Evolutionary conservation across 768 basidiomycete species (phyloP).

Genomic region (Boletus rufocinnamomeus): DNA sequence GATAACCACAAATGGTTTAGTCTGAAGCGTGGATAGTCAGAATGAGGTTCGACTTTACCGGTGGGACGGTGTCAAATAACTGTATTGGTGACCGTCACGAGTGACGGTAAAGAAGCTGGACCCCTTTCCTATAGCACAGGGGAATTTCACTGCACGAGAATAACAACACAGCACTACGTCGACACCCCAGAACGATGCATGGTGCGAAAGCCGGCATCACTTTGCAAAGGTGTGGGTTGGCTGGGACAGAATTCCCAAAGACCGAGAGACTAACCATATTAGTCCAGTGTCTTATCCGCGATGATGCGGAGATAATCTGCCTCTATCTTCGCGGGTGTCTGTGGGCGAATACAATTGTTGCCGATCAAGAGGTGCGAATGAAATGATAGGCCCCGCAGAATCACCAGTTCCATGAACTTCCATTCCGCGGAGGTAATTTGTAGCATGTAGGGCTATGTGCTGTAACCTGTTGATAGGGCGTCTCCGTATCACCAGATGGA

Average conservation of each 20-base stretch:
- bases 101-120: neutral
- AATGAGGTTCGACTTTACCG: constrained; percentile 5
- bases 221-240: neutral
- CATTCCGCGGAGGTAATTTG: constrained; percentile 21
- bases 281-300: constrained; percentile 1
- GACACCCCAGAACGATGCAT: neutral
- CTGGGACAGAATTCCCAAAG: neutral
- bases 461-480: constrained; percentile 1
- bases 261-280: constrained; percentile 17
- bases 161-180: neutral
- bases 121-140: neutral
- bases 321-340: constrained; percentile 18
- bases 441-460: neutral
- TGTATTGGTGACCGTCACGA: neutral
- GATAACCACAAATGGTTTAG: constrained; percentile 22
- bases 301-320: constrained; percentile 25
- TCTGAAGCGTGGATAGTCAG: constrained; percentile 3
- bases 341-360: neutral
- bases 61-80: neutral
- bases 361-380: constrained; percentile 15
- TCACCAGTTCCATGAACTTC: constrained; percentile 19
- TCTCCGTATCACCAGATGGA: neutral
- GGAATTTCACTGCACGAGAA: neutral
- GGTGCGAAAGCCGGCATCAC: neutral
- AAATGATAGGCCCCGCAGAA: constrained; percentile 20